These are phyloP conservation scores for Medicago lupulina DNA, from an alignment of 306 rosid species.

Conservation along the genomic window DNA sequence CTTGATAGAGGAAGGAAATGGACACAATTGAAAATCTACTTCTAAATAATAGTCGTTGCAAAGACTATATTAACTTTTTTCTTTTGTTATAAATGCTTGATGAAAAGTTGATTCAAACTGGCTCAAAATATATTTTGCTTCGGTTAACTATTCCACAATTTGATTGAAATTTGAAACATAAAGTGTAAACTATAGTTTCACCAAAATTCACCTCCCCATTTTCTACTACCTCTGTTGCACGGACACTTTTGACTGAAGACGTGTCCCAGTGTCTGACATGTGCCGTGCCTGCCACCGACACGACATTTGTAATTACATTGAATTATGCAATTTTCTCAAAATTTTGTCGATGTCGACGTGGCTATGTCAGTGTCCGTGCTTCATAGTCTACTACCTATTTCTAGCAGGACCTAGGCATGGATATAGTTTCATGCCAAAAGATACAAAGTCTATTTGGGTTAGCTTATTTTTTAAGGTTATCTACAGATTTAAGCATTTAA, in stretches of 20 bases:
- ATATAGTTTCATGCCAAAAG: neutral
- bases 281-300: too few species aligned
- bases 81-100: neutral
- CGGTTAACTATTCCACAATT: neutral
- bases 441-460: neutral
- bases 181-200: neutral
- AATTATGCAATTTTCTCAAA: too few species aligned
- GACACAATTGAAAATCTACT: too few species aligned
- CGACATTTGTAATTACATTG: too few species aligned
- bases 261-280: too few species aligned
- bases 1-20: too few species aligned
- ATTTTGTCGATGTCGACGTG: too few species aligned
- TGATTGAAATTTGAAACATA: neutral
- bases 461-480: neutral
- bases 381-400: neutral
- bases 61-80: neutral
- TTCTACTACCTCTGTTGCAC: neutral
- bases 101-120: neutral
- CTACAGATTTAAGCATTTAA: neutral
- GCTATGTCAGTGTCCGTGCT: too few species aligned
- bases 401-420: neutral
- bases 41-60: neutral
- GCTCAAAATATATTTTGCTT: neutral
- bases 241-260: too few species aligned
- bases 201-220: conserved; percentile 16